A percentile compares a stretch with the other conserved stretches of the same genome.
phyloP scores from a whole-genome alignment of 768 basidiomycete species.

The Hydnomerulius pinastri region DNA sequence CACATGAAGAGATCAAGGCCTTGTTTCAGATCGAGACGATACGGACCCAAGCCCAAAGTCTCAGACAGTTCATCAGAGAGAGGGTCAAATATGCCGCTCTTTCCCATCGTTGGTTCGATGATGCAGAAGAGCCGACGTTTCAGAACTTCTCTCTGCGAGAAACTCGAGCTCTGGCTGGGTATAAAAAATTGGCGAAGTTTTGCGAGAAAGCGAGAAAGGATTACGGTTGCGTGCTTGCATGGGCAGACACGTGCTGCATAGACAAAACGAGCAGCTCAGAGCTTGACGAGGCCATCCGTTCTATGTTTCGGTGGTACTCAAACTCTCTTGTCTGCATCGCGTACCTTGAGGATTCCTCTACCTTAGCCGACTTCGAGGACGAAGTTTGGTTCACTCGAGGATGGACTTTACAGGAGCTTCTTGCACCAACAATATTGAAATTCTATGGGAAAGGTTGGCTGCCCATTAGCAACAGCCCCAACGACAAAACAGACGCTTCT shows the following conservation, averaged over 20 bases:
- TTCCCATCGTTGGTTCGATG: constrained; percentile 5
- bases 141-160: not conserved
- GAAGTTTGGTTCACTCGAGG: no score
- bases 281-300: constrained; percentile 21
- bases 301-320: constrained; percentile 23
- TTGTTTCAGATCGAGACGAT: not conserved
- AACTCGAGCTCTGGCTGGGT: not conserved
- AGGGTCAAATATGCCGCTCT: constrained; percentile 6
- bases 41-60: not conserved
- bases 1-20: not conserved
- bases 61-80: not conserved
- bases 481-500: constrained; percentile 3
- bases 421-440: constrained; percentile 14
- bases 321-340: constrained; percentile 15
- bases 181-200: constrained; percentile 5
- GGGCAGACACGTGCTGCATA: constrained; percentile 20
- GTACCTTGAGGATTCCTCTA: constrained; percentile 7
- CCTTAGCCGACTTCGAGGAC: not conserved
- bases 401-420: no score
- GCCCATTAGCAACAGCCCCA: not conserved
- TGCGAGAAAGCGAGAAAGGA: constrained; percentile 2
- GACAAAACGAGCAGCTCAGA: constrained; percentile 20
- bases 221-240: constrained; percentile 8
- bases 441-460: constrained; percentile 15
- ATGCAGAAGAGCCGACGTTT: constrained; percentile 4